Evolutionary conservation across 352 stramenopile species (phyloP).

Genomic region (Phytophthora syringae): DNA sequence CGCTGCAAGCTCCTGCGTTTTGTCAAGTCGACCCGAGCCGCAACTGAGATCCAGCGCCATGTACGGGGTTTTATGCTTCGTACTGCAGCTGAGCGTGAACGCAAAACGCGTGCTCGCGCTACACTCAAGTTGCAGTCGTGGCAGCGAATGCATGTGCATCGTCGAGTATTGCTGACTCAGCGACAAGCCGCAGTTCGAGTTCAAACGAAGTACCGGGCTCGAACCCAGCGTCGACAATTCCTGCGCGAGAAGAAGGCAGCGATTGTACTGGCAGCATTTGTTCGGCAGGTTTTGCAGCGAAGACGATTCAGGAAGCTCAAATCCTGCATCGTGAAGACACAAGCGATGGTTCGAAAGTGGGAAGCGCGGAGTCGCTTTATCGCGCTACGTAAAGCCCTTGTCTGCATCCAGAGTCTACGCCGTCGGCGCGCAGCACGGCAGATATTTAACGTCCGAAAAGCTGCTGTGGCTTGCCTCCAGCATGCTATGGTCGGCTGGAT

Average conservation of each 20-base stretch:
- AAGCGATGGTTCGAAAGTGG: constrained; percentile 66
- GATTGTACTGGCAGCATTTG: constrained; percentile 71
- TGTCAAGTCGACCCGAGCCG: constrained; percentile 43
- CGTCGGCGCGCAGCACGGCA: constrained; percentile 43
- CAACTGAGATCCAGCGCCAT: constrained; percentile 48
- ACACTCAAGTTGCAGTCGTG: constrained; percentile 58
- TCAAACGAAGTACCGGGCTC: constrained; percentile 56
- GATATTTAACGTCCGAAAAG: constrained; percentile 25
- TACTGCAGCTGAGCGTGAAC: constrained; percentile 64
- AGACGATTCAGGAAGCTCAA: constrained; percentile 74
- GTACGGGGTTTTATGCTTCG: constrained; percentile 63
- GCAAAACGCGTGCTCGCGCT: constrained; percentile 51
- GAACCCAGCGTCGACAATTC: constrained; percentile 52
- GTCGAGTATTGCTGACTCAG: constrained; percentile 38
- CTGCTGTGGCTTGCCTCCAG: constrained; percentile 49
- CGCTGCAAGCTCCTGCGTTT: constrained; percentile 48
- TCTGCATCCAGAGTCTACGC: constrained; percentile 55
- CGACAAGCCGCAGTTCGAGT: constrained; percentile 42
- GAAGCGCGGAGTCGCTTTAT: constrained; percentile 40
- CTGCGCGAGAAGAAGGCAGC: constrained; percentile 52
- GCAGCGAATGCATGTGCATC: constrained; percentile 56
- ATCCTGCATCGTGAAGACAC: constrained; percentile 62
- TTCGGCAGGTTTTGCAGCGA: constrained; percentile 72
- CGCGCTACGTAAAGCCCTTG: constrained; percentile 28
- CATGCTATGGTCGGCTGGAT: constrained; percentile 62